A percentile compares a stretch with the other conserved stretches of the same genome.
Conservation (phyloP, 2,329 filamentous ascomycete species). For the Thielaviopsis euricoi region DNA sequence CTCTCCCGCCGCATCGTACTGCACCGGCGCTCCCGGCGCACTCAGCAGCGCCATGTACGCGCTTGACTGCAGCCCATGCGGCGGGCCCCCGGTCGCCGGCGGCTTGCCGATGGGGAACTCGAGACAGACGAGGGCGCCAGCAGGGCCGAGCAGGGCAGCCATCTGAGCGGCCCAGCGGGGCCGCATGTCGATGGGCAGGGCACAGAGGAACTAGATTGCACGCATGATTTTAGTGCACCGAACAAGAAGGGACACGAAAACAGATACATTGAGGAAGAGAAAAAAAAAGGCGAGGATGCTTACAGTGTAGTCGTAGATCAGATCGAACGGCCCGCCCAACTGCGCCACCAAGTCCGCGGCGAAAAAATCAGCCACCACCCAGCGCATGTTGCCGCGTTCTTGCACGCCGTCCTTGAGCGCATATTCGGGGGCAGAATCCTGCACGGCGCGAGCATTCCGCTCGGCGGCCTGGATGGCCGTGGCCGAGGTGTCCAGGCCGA, state of each 20-base stretch:
- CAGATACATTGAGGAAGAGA: not conserved
- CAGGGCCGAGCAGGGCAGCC: slow-evolving; percentile 29
- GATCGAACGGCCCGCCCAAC: slow-evolving; percentile 40
- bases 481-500: slow-evolving; percentile 52
- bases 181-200: slow-evolving; percentile 36
- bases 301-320: slow-evolving; percentile 49
- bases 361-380: slow-evolving; percentile 53
- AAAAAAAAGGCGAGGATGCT: slow-evolving; percentile 13
- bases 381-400: slow-evolving; percentile 34
- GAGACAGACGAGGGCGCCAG: slow-evolving; percentile 43
- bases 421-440: slow-evolving; percentile 24
- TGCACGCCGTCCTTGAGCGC: slow-evolving; percentile 22
- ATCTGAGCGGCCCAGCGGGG: slow-evolving; percentile 37
- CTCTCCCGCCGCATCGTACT: slow-evolving; percentile 33
- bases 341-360: slow-evolving; percentile 36
- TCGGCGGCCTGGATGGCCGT: slow-evolving; percentile 29
- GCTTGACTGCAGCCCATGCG: slow-evolving; percentile 51
- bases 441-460: slow-evolving; percentile 22
- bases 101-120: slow-evolving; percentile 66
- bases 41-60: slow-evolving; percentile 58
- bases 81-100: slow-evolving; percentile 49
- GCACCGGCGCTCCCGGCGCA: slow-evolving; percentile 49
- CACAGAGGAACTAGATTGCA: slow-evolving; percentile 39
- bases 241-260: too few species aligned
- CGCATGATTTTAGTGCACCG: too few species aligned